Percentiles rank a stretch among this genome's conserved stretches.
Conservation (phyloP, 2,329 filamentous ascomycete species). For the Sporothrix inflata region DNA sequence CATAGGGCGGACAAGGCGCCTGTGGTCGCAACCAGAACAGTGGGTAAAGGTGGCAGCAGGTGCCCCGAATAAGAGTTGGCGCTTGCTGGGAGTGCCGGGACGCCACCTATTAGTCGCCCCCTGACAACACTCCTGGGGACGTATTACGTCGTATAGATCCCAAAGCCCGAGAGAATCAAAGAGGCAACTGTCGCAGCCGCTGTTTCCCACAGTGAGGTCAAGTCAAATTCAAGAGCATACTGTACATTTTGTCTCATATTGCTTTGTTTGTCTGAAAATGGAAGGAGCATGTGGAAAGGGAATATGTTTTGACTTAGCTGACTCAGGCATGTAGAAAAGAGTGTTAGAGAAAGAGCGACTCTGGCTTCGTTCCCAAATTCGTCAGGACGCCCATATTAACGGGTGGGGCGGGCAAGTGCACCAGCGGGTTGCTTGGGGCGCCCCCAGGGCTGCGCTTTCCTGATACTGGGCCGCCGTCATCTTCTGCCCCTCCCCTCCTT, state of each 20-base stretch:
- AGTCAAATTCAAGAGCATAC: background rate
- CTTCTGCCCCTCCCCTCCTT: conserved; percentile 17
- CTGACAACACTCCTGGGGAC: background rate
- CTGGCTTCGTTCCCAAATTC: background rate
- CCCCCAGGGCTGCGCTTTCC: conserved; percentile 5
- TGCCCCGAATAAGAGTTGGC: background rate
- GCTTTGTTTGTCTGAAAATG: background rate
- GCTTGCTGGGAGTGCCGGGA: background rate
- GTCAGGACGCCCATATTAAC: background rate
- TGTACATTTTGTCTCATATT: background rate
- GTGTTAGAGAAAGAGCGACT: background rate
- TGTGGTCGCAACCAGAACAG: background rate
- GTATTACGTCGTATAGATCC: too few relatives aligned
- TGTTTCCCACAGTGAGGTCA: background rate
- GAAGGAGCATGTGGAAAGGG: background rate
- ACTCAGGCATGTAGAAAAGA: background rate
- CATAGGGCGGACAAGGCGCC: background rate
- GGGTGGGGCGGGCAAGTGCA: conserved; percentile 13
- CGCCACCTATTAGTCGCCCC: background rate
- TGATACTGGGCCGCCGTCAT: background rate
- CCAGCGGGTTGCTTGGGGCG: background rate
- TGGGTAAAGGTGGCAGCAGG: conserved; percentile 1
- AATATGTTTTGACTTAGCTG: background rate
- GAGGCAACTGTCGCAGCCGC: background rate
- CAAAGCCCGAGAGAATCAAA: background rate